Base-by-base conservation (phyloP, 495 filamentous ascomycete species). In the Aspergillus bridgeri region DNA sequence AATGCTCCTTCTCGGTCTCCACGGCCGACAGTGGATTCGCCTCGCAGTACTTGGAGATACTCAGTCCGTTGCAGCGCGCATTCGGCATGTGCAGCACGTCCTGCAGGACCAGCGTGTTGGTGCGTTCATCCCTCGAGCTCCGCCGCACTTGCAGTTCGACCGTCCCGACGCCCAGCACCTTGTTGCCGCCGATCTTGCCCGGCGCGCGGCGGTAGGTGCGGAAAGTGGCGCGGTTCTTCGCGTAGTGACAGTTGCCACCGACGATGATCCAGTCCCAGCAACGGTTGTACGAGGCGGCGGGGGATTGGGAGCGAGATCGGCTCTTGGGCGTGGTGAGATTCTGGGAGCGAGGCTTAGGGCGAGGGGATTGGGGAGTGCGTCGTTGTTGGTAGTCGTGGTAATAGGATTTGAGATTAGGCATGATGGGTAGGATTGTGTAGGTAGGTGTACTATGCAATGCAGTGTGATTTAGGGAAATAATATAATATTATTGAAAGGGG, bases 241-340 rank as follows among this genome's bases (percentile, higher is more conserved):
- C 67, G 59, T 63, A 65, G 64, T 69, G 67, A 1, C 46, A 48
- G 60, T 60, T 65, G n/a, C 65, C 62, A 23, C 20, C 17, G 0
- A 57, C 48, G 22, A 67, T n/a, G 44, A 67, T 59, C 67, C 67
- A 69, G 54, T 65, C 60, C 60, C 60, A 69, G 64, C 67, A 65
- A 38, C 60, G 55, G 48, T 55, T 56, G 19, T 51, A 52, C 48
- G 46, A 43, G 56, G 45, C 22, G 48, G 51, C 27, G 48, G 46
- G 24, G 19, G 38, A n/a, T 59, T 56, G 21, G n/a, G 48, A 25
- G 22, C 15, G 15, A 3, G 43, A 25, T 42, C 23, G 21, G 25
- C 21, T 11, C 53, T 22, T 21, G 54, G 45, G 3, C 15, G 27
- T 19, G 49, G 22, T n/a, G 48, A 42, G 48, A n/a, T 6, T 27